These are phyloP conservation scores for Chrysosporium queenslandicum DNA, from an alignment of 2,329 filamentous ascomycete species.

Conservation along the genomic window DNA sequence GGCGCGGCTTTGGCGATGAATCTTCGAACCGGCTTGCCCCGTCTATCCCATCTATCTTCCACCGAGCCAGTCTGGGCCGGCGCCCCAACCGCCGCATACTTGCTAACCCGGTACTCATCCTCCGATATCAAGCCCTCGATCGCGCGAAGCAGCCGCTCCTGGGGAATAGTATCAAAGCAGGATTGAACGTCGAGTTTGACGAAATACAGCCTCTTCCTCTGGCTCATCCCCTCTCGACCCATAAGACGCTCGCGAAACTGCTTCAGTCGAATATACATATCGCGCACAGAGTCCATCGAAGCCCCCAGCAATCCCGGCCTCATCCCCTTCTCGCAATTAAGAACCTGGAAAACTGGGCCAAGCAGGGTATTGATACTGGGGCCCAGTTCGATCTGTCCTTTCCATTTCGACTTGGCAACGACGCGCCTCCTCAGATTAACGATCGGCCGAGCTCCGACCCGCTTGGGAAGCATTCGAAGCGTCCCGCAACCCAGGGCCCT, in stretches of 20 bases:
- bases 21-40: conserved; percentile 28
- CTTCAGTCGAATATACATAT: conserved; percentile 66
- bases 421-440: conserved; percentile 65
- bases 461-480: conserved; percentile 74
- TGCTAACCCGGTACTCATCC: conserved; percentile 58
- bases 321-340: conserved; percentile 62
- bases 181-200: conserved; percentile 85
- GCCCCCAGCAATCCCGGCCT: conserved; percentile 59
- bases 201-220: conserved; percentile 55
- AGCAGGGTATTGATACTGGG: conserved; percentile 61
- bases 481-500: conserved; percentile 65
- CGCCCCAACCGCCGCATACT: conserved; percentile 62
- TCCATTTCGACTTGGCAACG: conserved; percentile 35
- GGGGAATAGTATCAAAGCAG: conserved; percentile 93
- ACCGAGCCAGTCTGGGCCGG: conserved; percentile 23
- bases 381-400: conserved; percentile 47
- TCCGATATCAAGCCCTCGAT: conserved; percentile 50
- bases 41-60: conserved; percentile 5
- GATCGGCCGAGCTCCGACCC: conserved; percentile 65
- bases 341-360: conserved; percentile 61
- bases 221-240: neutral
- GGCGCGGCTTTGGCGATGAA: conserved; percentile 48
- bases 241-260: conserved; percentile 48
- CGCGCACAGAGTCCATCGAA: conserved; percentile 68
- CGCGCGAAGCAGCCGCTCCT: conserved; percentile 59